Conservation (phyloP, 129 eudicot species). For the Centrapalus pauciflorus region DNA sequence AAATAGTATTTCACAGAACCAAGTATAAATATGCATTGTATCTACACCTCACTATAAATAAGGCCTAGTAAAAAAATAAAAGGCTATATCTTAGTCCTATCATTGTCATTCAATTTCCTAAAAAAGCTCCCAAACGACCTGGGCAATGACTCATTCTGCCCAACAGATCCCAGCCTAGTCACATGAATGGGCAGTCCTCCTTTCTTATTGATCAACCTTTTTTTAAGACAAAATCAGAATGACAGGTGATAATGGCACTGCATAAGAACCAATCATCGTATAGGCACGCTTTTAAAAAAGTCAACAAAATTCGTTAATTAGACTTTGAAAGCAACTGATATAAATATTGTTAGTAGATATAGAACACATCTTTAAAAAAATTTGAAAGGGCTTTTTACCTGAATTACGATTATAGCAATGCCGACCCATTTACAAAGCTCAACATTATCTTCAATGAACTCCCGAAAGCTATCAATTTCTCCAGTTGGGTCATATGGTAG, state of each 20-base stretch:
- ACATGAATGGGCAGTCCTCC: neutral
- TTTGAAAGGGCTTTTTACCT: constrained; percentile 40
- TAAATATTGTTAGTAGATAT: neutral
- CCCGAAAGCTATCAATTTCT: constrained; percentile 54
- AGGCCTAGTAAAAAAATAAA: neutral
- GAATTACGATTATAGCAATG: constrained; percentile 50
- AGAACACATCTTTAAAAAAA: neutral
- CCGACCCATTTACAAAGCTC: constrained; percentile 82
- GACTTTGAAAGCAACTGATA: neutral
- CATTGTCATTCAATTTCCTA: neutral
- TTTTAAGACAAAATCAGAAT: neutral
- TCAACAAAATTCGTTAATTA: neutral
- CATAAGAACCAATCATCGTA: constrained; percentile 1
- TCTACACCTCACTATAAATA: constrained; percentile 1
- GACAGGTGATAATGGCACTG: neutral
- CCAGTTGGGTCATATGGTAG: constrained; percentile 85
- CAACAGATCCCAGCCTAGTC: neutral
- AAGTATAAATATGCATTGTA: neutral
- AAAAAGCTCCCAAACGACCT: neutral
- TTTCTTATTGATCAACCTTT: neutral
- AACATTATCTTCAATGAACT: constrained; percentile 55
- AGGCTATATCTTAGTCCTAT: neutral
- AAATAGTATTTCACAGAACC: neutral
- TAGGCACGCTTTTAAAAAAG: neutral
- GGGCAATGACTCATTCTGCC: neutral